These are phyloP conservation scores for Fraxinus paxiana DNA, from an alignment of 305 asterid species.

Conservation along the genomic window DNA sequence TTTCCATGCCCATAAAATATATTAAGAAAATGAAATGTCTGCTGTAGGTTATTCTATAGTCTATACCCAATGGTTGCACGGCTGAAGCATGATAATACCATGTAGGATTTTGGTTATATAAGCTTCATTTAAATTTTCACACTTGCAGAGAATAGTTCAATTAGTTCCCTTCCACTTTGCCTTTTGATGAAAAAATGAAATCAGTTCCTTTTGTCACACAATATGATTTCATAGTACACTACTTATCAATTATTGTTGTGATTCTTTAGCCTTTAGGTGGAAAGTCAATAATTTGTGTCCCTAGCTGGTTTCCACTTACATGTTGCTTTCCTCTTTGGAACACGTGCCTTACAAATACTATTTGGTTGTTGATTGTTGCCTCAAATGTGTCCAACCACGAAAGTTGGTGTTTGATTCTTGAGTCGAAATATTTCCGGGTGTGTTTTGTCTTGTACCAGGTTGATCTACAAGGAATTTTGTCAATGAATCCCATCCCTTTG, in stretches of 20 bases:
- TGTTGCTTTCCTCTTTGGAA: neutral
- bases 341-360: neutral
- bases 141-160: neutral
- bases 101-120: neutral
- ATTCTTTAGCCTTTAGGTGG: neutral
- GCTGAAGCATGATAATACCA: neutral
- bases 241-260: neutral
- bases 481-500: slow-evolving; percentile 33
- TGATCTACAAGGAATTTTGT: slow-evolving; percentile 31
- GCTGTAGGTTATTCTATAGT: slow-evolving; percentile 1
- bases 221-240: neutral
- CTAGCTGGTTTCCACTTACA: neutral
- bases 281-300: neutral
- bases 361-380: neutral
- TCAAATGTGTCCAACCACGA: neutral
- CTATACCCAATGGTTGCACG: neutral
- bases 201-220: neutral
- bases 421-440: neutral
- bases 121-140: neutral
- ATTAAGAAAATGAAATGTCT: neutral
- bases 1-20: neutral
- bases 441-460: slow-evolving; percentile 17
- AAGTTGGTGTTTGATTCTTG: neutral
- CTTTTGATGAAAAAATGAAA: neutral
- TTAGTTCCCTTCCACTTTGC: neutral